A percentile compares a stretch with the other conserved stretches of the same genome.
Evolutionary conservation across 225 moss, liverwort and hornwort species (phyloP).

Genomic region (Polytrichum commune): DNA sequence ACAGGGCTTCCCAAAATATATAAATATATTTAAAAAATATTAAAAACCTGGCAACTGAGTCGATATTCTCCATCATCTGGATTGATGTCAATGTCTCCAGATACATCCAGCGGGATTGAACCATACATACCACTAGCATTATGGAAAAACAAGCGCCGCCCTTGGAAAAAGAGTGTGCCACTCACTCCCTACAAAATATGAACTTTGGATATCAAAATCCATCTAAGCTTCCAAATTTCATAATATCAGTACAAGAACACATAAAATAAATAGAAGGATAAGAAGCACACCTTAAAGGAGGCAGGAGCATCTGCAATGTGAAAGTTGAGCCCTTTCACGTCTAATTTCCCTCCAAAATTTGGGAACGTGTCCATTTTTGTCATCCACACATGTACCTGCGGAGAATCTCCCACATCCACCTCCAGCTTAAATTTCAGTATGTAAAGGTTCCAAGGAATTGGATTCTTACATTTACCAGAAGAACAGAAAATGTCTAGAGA

Average conservation of each 20-base stretch:
- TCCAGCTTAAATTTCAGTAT: conserved; percentile 9
- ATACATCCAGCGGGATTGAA: conserved; percentile 86
- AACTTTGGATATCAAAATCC: conserved; percentile 9
- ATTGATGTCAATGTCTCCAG: conserved; percentile 98
- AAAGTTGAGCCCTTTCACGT: conserved; percentile 83
- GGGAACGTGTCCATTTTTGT: conserved; percentile 82
- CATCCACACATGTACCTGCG: conserved; percentile 93
- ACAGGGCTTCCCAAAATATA: no score
- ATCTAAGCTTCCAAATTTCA: conserved; percentile 1
- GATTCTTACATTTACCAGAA: background rate
- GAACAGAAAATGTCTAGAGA: background rate
- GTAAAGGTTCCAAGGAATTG: background rate
- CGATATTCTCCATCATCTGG: conserved; percentile 98
- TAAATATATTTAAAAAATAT: no score
- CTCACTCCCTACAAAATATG: conserved; percentile 63
- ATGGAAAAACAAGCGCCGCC: conserved; percentile 88
- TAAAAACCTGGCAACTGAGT: conserved; percentile 90
- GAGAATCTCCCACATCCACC: conserved; percentile 6
- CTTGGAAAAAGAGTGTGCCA: conserved; percentile 93
- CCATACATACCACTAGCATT: conserved; percentile 91
- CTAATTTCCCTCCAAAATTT: conserved; percentile 89
- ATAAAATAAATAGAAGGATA: conserved; percentile 7
- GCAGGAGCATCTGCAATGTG: conserved; percentile 86
- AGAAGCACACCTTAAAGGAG: conserved; percentile 63
- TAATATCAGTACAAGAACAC: background rate